Conservation (phyloP, 1,139 yeast species). For the Scheffersomyces titani region DNA sequence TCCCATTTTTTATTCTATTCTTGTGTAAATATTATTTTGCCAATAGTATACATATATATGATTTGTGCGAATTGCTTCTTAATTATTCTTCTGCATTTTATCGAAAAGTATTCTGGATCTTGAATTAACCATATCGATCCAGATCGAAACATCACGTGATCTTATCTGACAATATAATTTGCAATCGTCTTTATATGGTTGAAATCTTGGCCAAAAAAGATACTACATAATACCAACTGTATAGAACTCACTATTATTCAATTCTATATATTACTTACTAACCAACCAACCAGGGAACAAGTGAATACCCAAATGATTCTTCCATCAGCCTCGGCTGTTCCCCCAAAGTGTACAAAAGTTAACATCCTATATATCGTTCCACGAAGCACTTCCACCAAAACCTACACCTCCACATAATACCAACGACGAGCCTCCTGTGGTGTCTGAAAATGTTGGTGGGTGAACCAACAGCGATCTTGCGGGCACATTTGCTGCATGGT, state of each 20-base stretch:
- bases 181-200: too few relatives aligned
- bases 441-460: conserved; percentile 14
- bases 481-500: background rate
- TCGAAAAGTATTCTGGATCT: too few relatives aligned
- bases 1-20: too few relatives aligned
- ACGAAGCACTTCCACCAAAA: conserved; percentile 25
- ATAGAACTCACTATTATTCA: too few relatives aligned
- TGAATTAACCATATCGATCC: too few relatives aligned
- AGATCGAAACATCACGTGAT: too few relatives aligned
- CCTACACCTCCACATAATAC: conserved; percentile 33
- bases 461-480: conserved; percentile 1
- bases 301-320: background rate
- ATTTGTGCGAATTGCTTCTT: too few relatives aligned
- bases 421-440: conserved; percentile 20
- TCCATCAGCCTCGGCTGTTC: background rate
- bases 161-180: too few relatives aligned
- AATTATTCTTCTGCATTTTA: too few relatives aligned
- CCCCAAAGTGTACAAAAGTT: background rate
- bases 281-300: background rate
- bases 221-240: too few relatives aligned
- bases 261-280: background rate
- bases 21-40: too few relatives aligned
- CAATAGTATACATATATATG: too few relatives aligned
- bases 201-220: background rate
- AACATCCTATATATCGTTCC: conserved; percentile 21